Percentiles rank a stretch among this genome's conserved stretches.
Conservation (phyloP, 106 monocot species). For the Dendrobium catenatum region DNA sequence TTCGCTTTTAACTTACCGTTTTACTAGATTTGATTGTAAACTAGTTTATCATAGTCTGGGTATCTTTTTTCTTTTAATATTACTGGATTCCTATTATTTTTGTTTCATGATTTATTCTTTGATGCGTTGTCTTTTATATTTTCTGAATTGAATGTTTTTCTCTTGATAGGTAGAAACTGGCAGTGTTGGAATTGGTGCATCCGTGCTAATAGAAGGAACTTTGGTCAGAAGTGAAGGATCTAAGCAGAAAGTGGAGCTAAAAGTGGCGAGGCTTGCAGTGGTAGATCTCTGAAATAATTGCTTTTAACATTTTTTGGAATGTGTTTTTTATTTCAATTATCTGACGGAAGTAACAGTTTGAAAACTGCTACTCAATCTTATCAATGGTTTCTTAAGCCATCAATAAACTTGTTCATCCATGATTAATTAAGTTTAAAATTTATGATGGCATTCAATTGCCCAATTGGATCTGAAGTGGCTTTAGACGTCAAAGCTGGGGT, state of each 20-base stretch:
- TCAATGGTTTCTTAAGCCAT: not conserved
- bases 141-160: conserved; percentile 2
- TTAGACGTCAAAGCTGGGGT: not conserved
- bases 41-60: not conserved
- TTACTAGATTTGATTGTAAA: not conserved
- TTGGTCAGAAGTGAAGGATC: conserved; percentile 81
- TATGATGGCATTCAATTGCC: not conserved
- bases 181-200: conserved; percentile 58
- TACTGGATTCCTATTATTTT: not conserved
- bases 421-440: not conserved
- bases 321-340: not conserved
- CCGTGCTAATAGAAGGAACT: conserved; percentile 64
- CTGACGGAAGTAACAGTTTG: not conserved
- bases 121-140: not conserved
- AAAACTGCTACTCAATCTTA: not conserved
- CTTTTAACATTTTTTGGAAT: not conserved
- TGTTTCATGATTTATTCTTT: not conserved
- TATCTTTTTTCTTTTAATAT: not conserved
- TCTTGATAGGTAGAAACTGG: conserved; percentile 71
- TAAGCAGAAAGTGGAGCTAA: conserved; percentile 93
- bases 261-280: conserved; percentile 60
- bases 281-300: conserved; percentile 23
- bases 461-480: not conserved
- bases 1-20: not conserved
- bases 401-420: not conserved